Evolutionary conservation across 257 asterid species (phyloP).

Genomic region (Penstemon davidsonii): DNA sequence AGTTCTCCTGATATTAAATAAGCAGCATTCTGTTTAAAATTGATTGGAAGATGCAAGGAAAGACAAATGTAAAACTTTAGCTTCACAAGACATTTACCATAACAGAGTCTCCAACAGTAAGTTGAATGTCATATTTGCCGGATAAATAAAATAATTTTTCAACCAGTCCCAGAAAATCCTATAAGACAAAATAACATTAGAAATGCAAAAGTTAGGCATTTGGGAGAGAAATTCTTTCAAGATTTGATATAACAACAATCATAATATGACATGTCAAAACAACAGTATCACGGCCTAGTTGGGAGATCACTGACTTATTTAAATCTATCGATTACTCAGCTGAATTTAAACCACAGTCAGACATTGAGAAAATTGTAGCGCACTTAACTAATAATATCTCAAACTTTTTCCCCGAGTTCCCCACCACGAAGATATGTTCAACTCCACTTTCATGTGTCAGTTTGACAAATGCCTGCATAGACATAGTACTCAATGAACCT

Average conservation of each 20-base stretch:
- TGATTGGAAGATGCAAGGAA: slow-evolving; percentile 6
- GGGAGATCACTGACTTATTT: slow-evolving; percentile 8
- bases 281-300: slow-evolving; percentile 4
- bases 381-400: slow-evolving; percentile 75
- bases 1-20: slow-evolving; percentile 73
- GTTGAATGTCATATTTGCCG: slow-evolving; percentile 81
- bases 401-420: slow-evolving; percentile 61
- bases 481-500: slow-evolving; percentile 26
- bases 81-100: slow-evolving; percentile 58
- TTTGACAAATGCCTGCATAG: slow-evolving; percentile 78
- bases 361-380: slow-evolving; percentile 25
- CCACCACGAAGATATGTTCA: slow-evolving; percentile 89
- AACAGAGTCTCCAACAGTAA: slow-evolving; percentile 82
- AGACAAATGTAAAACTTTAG: slow-evolving; percentile 3
- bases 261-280: slow-evolving; percentile 6
- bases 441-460: slow-evolving; percentile 81
- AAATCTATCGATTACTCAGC: slow-evolving; percentile 9
- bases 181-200: slow-evolving; percentile 38
- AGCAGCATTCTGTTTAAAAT: neutral
- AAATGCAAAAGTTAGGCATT: slow-evolving; percentile 18
- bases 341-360: slow-evolving; percentile 8
- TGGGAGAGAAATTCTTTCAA: slow-evolving; percentile 13
- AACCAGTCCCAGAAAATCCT: slow-evolving; percentile 98
- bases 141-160: slow-evolving; percentile 88
- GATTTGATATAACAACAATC: neutral